phyloP scores from a whole-genome alignment of 1,284 basidiomycete genomes.

The Boletus calvinii region DNA sequence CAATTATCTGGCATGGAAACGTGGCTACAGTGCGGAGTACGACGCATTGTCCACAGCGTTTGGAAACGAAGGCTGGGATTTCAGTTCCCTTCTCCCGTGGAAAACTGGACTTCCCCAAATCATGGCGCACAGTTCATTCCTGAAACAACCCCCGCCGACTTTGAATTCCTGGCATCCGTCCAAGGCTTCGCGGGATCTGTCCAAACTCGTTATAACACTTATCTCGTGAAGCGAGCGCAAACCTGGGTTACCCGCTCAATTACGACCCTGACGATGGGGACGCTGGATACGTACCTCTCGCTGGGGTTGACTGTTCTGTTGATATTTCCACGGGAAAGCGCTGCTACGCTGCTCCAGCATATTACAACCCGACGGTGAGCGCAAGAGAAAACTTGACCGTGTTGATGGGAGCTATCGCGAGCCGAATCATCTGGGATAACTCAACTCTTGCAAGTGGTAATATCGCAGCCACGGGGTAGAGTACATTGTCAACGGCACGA shows the following conservation, averaged over 20 bases:
- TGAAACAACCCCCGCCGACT: too few relatives aligned
- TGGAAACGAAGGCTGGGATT: conserved; percentile 7
- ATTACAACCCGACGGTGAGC: not conserved
- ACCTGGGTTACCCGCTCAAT: not conserved
- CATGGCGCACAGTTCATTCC: too few relatives aligned
- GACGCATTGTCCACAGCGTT: conserved; percentile 1
- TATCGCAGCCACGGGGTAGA: conserved; percentile 5
- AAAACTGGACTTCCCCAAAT: too few relatives aligned
- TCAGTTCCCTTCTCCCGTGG: not conserved
- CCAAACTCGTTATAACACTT: too few relatives aligned
- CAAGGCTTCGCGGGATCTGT: too few relatives aligned
- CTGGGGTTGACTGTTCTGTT: not conserved
- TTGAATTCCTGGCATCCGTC: too few relatives aligned
- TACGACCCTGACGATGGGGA: conserved; percentile 1
- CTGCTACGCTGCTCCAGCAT: conserved; percentile 1
- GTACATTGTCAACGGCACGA: conserved; percentile 6
- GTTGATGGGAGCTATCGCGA: not conserved
- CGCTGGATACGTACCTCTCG: not conserved
- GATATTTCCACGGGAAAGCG: conserved; percentile 4
- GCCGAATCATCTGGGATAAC: conserved; percentile 4
- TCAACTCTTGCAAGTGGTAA: not conserved
- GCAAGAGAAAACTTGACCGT: not conserved
- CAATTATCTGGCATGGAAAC: not conserved
- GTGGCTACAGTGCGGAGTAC: conserved; percentile 1
- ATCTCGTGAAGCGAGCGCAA: not conserved